A percentile compares a stretch with the other conserved stretches of the same genome.
phyloP scores from a whole-genome alignment of 106 monocot species.

The Agapanthus africanus region DNA sequence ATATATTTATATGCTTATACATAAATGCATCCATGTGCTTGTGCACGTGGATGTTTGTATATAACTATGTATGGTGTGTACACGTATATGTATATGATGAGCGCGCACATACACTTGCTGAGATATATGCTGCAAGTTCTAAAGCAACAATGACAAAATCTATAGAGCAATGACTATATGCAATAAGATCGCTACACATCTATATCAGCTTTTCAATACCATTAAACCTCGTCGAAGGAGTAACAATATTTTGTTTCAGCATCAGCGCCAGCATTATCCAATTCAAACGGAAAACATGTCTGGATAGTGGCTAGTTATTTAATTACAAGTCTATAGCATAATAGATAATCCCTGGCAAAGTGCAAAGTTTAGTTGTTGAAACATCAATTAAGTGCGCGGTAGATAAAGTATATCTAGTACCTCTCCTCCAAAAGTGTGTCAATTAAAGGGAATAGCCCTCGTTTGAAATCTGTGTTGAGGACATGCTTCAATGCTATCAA shows the following conservation, averaged over 20 bases:
- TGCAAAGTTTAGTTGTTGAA: background rate
- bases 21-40: background rate
- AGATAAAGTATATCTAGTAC: slow-evolving; percentile 17
- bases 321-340: background rate
- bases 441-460: slow-evolving; percentile 93
- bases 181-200: background rate
- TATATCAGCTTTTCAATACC: background rate
- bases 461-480: slow-evolving; percentile 80
- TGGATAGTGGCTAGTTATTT: background rate
- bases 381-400: background rate
- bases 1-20: background rate
- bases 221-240: no score
- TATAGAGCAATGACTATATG: background rate
- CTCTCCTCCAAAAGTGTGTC: slow-evolving; percentile 98
- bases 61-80: background rate
- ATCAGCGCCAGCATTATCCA: background rate
- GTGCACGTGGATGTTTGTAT: background rate
- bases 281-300: background rate
- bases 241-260: background rate
- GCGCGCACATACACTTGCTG: background rate
- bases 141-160: background rate
- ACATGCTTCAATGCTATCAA: slow-evolving; percentile 94
- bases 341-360: background rate
- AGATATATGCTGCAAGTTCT: background rate
- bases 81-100: background rate